Percentiles rank a stretch among this genome's conserved stretches.
Conservation (phyloP, 106 monocot genomes). For the Cymbidium sinense region DNA sequence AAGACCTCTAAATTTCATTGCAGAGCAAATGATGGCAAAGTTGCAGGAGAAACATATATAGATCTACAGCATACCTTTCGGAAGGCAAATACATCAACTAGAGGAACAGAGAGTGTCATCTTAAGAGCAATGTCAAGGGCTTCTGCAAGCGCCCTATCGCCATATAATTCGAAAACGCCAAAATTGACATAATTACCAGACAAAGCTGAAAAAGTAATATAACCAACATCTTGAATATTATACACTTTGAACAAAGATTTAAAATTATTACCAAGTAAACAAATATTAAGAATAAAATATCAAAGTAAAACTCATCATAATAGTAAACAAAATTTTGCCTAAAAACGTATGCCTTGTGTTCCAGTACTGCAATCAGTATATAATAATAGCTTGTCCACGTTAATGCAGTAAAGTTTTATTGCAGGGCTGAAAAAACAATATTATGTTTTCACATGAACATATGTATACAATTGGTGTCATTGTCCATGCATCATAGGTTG, state of each 20-base stretch:
- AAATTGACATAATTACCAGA: constrained; percentile 97
- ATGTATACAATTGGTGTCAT: background rate
- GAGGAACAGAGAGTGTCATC: constrained; percentile 84
- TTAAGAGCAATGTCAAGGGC: constrained; percentile 94
- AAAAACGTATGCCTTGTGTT: too few relatives aligned
- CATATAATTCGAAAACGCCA: constrained; percentile 97
- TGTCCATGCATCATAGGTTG: background rate
- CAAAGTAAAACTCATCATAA: background rate
- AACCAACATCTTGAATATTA: background rate
- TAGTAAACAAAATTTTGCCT: background rate
- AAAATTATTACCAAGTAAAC: background rate
- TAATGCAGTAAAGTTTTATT: background rate
- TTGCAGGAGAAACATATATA: background rate
- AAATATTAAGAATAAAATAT: background rate
- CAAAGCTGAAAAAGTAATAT: constrained; percentile 35
- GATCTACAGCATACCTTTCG: constrained; percentile 50
- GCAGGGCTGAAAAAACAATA: background rate
- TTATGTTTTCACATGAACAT: background rate
- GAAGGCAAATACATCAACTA: constrained; percentile 79
- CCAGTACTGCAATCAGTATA: background rate
- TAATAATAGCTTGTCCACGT: background rate
- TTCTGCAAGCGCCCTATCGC: constrained; percentile 96
- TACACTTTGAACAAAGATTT: background rate
- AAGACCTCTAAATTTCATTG: background rate
- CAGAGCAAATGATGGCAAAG: background rate